Conservation (phyloP, 2,329 filamentous ascomycete species). For the Delphinella strobiligena region DNA sequence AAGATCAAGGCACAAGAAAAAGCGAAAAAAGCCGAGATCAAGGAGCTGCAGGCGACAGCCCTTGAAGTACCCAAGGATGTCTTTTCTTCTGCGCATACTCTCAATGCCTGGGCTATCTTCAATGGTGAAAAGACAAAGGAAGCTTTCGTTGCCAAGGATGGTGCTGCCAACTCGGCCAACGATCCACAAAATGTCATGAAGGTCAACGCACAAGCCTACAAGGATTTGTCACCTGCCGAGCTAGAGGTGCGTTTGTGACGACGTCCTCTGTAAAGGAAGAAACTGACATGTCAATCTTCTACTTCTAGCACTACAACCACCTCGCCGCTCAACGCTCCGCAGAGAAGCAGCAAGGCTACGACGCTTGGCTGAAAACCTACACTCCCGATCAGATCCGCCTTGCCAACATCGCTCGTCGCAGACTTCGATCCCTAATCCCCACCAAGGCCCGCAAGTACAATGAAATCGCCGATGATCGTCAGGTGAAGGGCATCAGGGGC, state of each 20-base stretch:
- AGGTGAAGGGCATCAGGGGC: conserved; percentile 30
- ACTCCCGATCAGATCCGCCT: conserved; percentile 44
- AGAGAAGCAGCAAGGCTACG: conserved; percentile 31
- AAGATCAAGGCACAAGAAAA: conserved; percentile 22
- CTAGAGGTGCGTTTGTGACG: conserved; percentile 29
- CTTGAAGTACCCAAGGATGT: conserved; percentile 21
- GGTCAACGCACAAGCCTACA: conserved; percentile 21
- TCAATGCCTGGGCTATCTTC: conserved; percentile 18
- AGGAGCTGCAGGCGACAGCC: conserved; percentile 24
- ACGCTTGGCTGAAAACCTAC: conserved; percentile 43
- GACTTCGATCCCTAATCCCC: conserved; percentile 17
- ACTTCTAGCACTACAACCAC: conserved; percentile 40
- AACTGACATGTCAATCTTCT: conserved; percentile 6
- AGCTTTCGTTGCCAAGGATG: not conserved
- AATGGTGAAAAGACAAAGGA: conserved; percentile 14
- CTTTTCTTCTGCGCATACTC: not conserved
- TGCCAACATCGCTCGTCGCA: conserved; percentile 46
- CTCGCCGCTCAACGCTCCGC: conserved; percentile 35
- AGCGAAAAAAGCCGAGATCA: conserved; percentile 18
- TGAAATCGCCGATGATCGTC: conserved; percentile 42
- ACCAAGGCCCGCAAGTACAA: not conserved
- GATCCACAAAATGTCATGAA: conserved; percentile 16
- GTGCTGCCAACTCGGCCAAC: conserved; percentile 2
- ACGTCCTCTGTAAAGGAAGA: no score
- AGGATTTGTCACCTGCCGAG: conserved; percentile 28